Conservation (phyloP, 1,284 basidiomycete genomes). For the Cryptococcus maquisensis region DNA sequence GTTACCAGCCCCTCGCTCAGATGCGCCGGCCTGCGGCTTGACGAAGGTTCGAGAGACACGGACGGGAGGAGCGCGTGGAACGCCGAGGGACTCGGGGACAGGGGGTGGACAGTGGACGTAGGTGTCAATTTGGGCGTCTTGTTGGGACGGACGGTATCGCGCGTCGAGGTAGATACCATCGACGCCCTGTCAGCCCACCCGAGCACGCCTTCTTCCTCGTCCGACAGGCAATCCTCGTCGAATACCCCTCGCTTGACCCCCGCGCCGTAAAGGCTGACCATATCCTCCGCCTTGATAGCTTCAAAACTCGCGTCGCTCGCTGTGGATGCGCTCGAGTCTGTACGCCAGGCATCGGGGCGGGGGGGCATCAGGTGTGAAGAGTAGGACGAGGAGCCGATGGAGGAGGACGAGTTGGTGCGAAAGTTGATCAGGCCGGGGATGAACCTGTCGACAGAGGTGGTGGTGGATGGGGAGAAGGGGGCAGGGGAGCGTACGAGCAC, state of each 20-base stretch:
- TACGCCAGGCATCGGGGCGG: constrained; percentile 8
- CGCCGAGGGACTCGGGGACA: neutral
- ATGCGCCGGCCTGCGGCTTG: constrained; percentile 1
- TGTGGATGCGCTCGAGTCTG: constrained; percentile 8
- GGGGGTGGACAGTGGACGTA: constrained; percentile 1
- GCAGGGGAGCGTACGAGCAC: constrained; percentile 4
- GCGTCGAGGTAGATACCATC: constrained; percentile 4
- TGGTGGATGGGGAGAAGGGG: neutral
- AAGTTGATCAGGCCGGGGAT: constrained; percentile 30
- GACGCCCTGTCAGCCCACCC: constrained; percentile 2
- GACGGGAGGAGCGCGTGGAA: neutral
- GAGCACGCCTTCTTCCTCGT: constrained; percentile 3
- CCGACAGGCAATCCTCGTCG: neutral
- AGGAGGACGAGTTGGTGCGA: neutral
- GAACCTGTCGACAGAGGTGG: neutral
- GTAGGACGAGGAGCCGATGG: constrained; percentile 13
- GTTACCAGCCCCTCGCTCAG: neutral
- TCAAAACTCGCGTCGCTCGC: constrained; percentile 29
- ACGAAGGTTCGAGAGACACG: neutral
- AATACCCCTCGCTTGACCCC: constrained; percentile 5
- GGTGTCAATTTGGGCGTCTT: constrained; percentile 1
- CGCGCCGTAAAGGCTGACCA: constrained; percentile 21
- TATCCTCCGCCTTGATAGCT: constrained; percentile 23
- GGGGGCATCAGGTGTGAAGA: neutral
- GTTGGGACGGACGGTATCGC: neutral